phyloP scores from a whole-genome alignment of 768 basidiomycete genomes.

The Tricholoma furcatifolium region DNA sequence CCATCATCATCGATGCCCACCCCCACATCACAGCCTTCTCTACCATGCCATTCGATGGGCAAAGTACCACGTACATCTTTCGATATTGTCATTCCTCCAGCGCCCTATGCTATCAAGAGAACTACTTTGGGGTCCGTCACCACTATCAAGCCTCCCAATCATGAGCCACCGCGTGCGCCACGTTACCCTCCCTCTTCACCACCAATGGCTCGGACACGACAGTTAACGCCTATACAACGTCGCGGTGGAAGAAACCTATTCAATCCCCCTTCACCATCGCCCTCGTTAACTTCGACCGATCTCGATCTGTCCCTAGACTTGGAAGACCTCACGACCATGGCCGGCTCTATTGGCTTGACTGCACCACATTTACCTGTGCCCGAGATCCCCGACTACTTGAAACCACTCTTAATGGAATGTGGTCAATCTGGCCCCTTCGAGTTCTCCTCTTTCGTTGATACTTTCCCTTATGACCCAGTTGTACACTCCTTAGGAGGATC shows the following conservation, averaged over 20 bases:
- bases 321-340: slow-evolving; percentile 36
- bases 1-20: not conserved
- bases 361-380: slow-evolving; percentile 20
- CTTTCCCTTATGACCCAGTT: slow-evolving; percentile 73
- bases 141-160: not conserved
- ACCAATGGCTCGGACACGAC: slow-evolving; percentile 47
- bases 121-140: slow-evolving; percentile 18
- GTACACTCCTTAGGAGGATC: slow-evolving; percentile 33
- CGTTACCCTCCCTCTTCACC: slow-evolving; percentile 27
- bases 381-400: slow-evolving; percentile 52
- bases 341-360: slow-evolving; percentile 21
- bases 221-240: slow-evolving; percentile 66
- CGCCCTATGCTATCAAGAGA: slow-evolving; percentile 29
- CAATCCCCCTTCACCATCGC: slow-evolving; percentile 53
- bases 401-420: slow-evolving; percentile 70
- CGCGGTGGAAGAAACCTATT: slow-evolving; percentile 36
- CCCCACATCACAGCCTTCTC: slow-evolving; percentile 8
- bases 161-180: slow-evolving; percentile 10
- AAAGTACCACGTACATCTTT: slow-evolving; percentile 23
- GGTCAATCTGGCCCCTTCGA: slow-evolving; percentile 67
- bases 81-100: slow-evolving; percentile 43
- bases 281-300: slow-evolving; percentile 44
- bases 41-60: slow-evolving; percentile 8
- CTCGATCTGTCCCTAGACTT: slow-evolving; percentile 54
- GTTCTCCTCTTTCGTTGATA: slow-evolving; percentile 81